Percentiles rank a stretch among this genome's conserved stretches.
Conservation (phyloP, 192 early-diverging fungal genomes). For the Powellomyces hirtus region DNA sequence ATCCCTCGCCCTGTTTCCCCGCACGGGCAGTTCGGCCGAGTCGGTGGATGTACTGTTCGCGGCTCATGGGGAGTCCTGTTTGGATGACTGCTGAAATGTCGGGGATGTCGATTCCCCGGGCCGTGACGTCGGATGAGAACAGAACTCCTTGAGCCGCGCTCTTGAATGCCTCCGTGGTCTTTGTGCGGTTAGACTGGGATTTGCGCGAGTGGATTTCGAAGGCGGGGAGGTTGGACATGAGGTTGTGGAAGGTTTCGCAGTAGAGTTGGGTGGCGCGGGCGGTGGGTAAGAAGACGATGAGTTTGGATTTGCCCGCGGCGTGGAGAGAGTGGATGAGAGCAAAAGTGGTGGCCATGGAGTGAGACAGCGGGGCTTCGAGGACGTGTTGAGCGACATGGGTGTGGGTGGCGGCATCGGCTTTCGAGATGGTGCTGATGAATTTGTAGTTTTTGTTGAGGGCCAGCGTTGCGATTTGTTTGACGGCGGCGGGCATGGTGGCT, state of each 20-base stretch:
- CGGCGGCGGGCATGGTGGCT: constrained; percentile 79
- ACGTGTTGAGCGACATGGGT: constrained; percentile 75
- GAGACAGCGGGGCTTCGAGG: constrained; percentile 79
- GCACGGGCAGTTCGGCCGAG: constrained; percentile 95
- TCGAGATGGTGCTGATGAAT: constrained; percentile 83
- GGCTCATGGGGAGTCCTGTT: constrained; percentile 62
- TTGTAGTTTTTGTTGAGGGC: constrained; percentile 77
- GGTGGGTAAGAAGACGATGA: constrained; percentile 86
- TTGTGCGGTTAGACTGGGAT: constrained; percentile 50
- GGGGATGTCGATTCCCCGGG: constrained; percentile 93
- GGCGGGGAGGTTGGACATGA: constrained; percentile 15
- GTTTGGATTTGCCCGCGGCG: constrained; percentile 63
- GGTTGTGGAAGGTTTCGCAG: constrained; percentile 27
- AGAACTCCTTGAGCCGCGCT: constrained; percentile 92
- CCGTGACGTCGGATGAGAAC: constrained; percentile 87
- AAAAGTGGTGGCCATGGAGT: constrained; percentile 77
- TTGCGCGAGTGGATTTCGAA: constrained; percentile 70
- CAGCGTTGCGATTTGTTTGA: constrained; percentile 93
- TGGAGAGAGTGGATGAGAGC: constrained; percentile 67
- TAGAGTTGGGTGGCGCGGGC: constrained; percentile 45
- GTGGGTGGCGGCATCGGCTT: constrained; percentile 83
- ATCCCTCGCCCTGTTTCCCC: constrained; percentile 79
- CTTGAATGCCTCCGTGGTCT: constrained; percentile 86
- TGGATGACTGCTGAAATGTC: constrained; percentile 83
- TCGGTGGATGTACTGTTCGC: constrained; percentile 71